A percentile compares a stretch with the other conserved stretches of the same genome.
Conservation (phyloP, 345 rosid genomes). For the Anacardium occidentale region DNA sequence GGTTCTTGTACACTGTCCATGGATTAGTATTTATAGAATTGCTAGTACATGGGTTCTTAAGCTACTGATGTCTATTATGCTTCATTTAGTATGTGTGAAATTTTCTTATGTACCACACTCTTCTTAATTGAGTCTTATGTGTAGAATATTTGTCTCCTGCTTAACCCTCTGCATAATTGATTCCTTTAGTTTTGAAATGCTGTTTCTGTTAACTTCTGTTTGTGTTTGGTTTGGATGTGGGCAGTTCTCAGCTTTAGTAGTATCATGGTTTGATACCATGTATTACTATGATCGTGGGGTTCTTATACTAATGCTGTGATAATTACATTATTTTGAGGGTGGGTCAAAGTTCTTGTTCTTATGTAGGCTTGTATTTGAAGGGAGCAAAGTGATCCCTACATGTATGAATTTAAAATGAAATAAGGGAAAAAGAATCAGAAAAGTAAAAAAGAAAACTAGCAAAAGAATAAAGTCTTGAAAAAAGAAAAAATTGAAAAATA, state of each 20-base stretch:
- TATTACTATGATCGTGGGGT: conserved; percentile 83
- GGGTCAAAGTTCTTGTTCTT: conserved; percentile 31
- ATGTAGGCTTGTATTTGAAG: conserved; percentile 31
- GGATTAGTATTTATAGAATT: neutral
- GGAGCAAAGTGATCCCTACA: conserved; percentile 18
- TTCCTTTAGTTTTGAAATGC: neutral
- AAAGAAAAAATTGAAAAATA: conserved; percentile 16
- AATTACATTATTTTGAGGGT: conserved; percentile 38
- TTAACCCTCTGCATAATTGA: neutral
- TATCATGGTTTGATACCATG: conserved; percentile 57
- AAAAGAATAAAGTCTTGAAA: conserved; percentile 1
- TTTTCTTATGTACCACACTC: neutral
- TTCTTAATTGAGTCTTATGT: neutral
- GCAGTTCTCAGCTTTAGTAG: conserved; percentile 26
- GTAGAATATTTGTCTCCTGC: neutral
- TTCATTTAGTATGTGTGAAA: neutral
- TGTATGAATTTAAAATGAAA: conserved; percentile 17
- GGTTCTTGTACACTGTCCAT: neutral
- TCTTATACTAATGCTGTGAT: conserved; percentile 50
- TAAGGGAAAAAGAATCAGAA: conserved; percentile 7
- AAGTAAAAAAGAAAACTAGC: conserved; percentile 4
- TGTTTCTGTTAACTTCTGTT: conserved; percentile 7
- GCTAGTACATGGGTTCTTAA: neutral
- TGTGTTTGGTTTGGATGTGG: conserved; percentile 35
- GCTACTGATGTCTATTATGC: neutral